phyloP scores from a whole-genome alignment of 1,284 basidiomycete species.

The Ceratorhiza oryzae-sativae region DNA sequence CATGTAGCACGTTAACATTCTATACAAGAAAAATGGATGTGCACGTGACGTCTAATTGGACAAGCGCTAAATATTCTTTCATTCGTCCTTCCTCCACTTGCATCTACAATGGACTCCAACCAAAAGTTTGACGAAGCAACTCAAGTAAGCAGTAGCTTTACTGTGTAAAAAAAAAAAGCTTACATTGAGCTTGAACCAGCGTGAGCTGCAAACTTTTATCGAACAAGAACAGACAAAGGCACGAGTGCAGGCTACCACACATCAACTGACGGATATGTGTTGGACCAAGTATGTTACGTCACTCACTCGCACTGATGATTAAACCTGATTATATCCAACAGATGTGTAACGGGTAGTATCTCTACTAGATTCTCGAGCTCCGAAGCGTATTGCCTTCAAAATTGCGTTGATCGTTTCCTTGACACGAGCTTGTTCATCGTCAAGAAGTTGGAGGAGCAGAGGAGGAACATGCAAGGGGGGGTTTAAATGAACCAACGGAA shows the following conservation, averaged over 20 bases:
- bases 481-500: background rate
- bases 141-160: slow-evolving; percentile 64
- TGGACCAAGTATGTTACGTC: slow-evolving; percentile 85
- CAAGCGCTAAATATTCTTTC: slow-evolving; percentile 5
- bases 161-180: too few species aligned
- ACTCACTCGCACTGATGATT: background rate
- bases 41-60: slow-evolving; percentile 7
- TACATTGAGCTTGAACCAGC: slow-evolving; percentile 65
- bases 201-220: slow-evolving; percentile 84
- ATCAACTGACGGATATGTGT: slow-evolving; percentile 76
- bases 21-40: too few species aligned
- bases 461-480: slow-evolving; percentile 48
- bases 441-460: slow-evolving; percentile 74
- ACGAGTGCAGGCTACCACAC: slow-evolving; percentile 72
- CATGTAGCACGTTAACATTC: too few species aligned
- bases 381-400: slow-evolving; percentile 85
- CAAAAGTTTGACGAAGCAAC: slow-evolving; percentile 78
- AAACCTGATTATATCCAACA: slow-evolving; percentile 50
- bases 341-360: slow-evolving; percentile 85
- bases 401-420: slow-evolving; percentile 94
- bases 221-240: slow-evolving; percentile 90
- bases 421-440: slow-evolving; percentile 91
- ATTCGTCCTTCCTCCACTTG: background rate
- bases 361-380: slow-evolving; percentile 83
- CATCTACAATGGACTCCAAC: slow-evolving; percentile 37